Base-by-base conservation (phyloP, 257 asterid species). In the Striga asiatica region DNA sequence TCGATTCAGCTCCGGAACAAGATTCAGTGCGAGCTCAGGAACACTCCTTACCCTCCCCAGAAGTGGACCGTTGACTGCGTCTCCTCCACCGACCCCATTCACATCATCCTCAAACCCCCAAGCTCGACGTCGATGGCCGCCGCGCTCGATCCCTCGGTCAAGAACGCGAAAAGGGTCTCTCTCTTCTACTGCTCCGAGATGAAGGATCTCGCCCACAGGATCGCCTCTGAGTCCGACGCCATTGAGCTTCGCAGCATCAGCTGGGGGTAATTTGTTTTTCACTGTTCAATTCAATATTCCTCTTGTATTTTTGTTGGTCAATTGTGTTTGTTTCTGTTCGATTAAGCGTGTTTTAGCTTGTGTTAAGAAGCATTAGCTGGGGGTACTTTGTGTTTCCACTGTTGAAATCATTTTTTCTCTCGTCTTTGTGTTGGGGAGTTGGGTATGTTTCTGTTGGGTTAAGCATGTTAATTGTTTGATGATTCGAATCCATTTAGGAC, bases 101-200 rank as follows among this genome's bases (percentile, higher is more conserved):
- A 87, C 78, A 84, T 91, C 37, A 82, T 91, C 46, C 84, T 92
- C 18, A 87, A 91, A 54, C 94, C 95, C n/a, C 88, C 94, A 5
- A 67, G 60, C 55, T 72, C 95, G 1, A 31, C 74, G 13, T 63
- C 68, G 0, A 67, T 79, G 80, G 51, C 80, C 27, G 66, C 82
- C 1, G 23, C 76, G 0, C 29, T 83, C 65, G 80, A 68, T 38
- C 64, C 85, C 2, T 39, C 77, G 23, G 41, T 55, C 19, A 77
- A 72, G 66, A 67, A 45, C 29, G 64, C 73, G 12, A 92, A 84
- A 63, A 81, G 72, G 74, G 81, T 92, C 6, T 84, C 85, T 45
- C 83, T 92, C 14, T 92, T 84, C 60, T 72, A 84, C 70, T 88
- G 93, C 70, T 56, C 93, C 10, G 97, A 92, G 60, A 88, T 88